Percentiles rank a stretch among this genome's conserved stretches.
phyloP scores from a whole-genome alignment of 2,329 filamentous ascomycete species.

The Penicillium freii region DNA sequence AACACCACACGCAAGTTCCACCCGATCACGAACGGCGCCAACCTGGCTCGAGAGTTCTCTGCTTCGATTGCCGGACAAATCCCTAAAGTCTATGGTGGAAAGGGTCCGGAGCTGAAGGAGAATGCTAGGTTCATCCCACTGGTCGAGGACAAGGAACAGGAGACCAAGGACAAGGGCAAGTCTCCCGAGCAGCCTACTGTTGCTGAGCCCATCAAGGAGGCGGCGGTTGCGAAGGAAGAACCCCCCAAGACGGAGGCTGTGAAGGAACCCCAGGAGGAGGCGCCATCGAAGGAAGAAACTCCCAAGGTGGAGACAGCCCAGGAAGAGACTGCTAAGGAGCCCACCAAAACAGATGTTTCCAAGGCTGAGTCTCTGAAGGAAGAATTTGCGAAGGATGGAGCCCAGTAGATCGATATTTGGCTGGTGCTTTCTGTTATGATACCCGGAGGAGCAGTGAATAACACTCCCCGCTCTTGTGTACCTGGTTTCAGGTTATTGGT shows the following conservation, averaged over 20 bases:
- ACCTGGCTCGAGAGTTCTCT: slow-evolving; percentile 61
- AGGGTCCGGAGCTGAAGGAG: slow-evolving; percentile 54
- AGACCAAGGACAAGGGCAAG: slow-evolving; percentile 6
- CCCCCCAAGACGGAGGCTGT: neutral
- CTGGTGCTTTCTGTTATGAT: slow-evolving; percentile 22
- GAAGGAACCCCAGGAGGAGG: slow-evolving; percentile 15
- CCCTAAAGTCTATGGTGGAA: slow-evolving; percentile 77
- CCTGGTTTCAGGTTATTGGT: slow-evolving; percentile 8
- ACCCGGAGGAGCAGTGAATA: slow-evolving; percentile 20
- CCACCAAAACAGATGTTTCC: slow-evolving; percentile 9
- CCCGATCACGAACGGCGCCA: slow-evolving; percentile 70
- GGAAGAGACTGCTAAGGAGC: slow-evolving; percentile 19
- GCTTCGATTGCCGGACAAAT: slow-evolving; percentile 60
- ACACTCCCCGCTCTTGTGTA: slow-evolving; percentile 19
- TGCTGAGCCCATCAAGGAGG: slow-evolving; percentile 11
- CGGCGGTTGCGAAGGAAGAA: slow-evolving; percentile 4
- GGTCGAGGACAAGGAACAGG: slow-evolving; percentile 23
- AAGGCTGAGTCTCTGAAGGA: slow-evolving; percentile 14
- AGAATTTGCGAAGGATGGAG: slow-evolving; percentile 15
- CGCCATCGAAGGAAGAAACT: slow-evolving; percentile 1
- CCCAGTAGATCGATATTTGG: slow-evolving; percentile 14
- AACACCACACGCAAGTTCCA: slow-evolving; percentile 78
- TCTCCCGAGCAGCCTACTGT: slow-evolving; percentile 4
- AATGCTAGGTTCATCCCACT: slow-evolving; percentile 33
- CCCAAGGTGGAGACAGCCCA: neutral